phyloP scores from a whole-genome alignment of 192 early-diverging fungal genomes.

The Chytriomyces sp. region DNA sequence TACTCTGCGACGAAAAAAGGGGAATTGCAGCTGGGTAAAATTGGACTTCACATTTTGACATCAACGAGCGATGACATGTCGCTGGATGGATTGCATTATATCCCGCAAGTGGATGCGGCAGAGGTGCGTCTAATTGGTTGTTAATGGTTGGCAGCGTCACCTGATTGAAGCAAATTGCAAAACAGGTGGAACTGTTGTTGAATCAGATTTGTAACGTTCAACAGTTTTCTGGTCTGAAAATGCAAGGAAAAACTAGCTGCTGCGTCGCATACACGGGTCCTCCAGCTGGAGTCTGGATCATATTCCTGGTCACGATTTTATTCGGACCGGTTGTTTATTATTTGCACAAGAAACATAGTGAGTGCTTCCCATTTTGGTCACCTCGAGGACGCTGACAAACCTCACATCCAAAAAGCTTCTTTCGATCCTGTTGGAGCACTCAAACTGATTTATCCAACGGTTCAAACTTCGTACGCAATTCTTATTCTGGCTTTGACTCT shows the following conservation, averaged over 20 bases:
- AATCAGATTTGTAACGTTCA: constrained; percentile 20
- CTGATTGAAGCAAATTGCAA: constrained; percentile 42
- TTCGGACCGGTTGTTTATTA: constrained; percentile 14
- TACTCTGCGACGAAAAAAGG: not conserved
- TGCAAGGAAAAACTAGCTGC: constrained; percentile 20
- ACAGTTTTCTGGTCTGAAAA: not conserved
- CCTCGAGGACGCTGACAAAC: too few relatives aligned
- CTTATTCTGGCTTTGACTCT: constrained; percentile 60
- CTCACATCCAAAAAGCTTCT: constrained; percentile 20
- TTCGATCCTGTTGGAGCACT: constrained; percentile 25
- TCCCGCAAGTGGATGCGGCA: constrained; percentile 45
- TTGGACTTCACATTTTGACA: constrained; percentile 43
- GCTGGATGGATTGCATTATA: constrained; percentile 75
- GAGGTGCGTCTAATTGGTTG: constrained; percentile 64
- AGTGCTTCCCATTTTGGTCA: too few relatives aligned
- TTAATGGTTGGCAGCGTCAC: constrained; percentile 61
- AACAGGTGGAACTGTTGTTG: constrained; percentile 30
- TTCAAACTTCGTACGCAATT: constrained; percentile 51
- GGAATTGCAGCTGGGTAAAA: constrained; percentile 8
- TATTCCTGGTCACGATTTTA: not conserved
- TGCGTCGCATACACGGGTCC: constrained; percentile 11
- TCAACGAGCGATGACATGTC: constrained; percentile 48
- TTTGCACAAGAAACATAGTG: not conserved
- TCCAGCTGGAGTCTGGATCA: constrained; percentile 2
- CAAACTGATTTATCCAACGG: constrained; percentile 44